Percentiles rank a stretch among this genome's conserved stretches.
phyloP scores from a whole-genome alignment of 371 early-diverging fungal genomes.

The Mortierella sp. region DNA sequence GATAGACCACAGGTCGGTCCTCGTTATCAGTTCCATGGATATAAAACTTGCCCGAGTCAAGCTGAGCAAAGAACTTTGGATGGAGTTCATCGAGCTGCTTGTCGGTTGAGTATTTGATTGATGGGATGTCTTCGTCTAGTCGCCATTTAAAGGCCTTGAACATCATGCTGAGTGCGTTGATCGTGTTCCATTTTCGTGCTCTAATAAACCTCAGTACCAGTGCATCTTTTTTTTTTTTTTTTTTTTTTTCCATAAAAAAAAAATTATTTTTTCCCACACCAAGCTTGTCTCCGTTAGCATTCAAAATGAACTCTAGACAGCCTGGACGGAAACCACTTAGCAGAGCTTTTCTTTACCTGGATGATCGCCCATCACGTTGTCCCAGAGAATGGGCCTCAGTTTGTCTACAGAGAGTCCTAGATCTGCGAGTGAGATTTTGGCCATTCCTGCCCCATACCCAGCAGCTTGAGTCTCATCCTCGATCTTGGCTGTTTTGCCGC shows the following conservation, averaged over 20 bases:
- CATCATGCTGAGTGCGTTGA: constrained; percentile 69
- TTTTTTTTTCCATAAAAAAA: no score
- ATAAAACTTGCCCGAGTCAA: constrained; percentile 61
- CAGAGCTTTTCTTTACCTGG: constrained; percentile 20
- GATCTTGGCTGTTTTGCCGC: constrained; percentile 28
- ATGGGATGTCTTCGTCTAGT: constrained; percentile 63
- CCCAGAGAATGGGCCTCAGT: constrained; percentile 37
- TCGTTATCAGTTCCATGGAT: constrained; percentile 65
- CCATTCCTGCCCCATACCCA: constrained; percentile 31
- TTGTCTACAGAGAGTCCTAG: constrained; percentile 41
- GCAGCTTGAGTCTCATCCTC: constrained; percentile 31
- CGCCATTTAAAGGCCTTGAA: constrained; percentile 71
- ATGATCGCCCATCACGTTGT: constrained; percentile 47
- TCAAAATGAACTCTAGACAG: no score
- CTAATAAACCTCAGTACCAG: constrained; percentile 71
- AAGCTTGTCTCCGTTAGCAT: no score
- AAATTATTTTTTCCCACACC: no score
- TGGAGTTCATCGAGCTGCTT: constrained; percentile 55
- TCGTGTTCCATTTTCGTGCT: constrained; percentile 77
- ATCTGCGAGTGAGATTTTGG: constrained; percentile 34
- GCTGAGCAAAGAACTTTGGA: constrained; percentile 58
- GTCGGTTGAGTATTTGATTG: constrained; percentile 39
- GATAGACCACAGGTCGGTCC: constrained; percentile 58
- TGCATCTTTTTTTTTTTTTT: constrained; percentile 49
- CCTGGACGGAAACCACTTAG: no score